Conservation (phyloP, 2,329 filamentous ascomycete species). For the Xylariomycetidae sp. region DNA sequence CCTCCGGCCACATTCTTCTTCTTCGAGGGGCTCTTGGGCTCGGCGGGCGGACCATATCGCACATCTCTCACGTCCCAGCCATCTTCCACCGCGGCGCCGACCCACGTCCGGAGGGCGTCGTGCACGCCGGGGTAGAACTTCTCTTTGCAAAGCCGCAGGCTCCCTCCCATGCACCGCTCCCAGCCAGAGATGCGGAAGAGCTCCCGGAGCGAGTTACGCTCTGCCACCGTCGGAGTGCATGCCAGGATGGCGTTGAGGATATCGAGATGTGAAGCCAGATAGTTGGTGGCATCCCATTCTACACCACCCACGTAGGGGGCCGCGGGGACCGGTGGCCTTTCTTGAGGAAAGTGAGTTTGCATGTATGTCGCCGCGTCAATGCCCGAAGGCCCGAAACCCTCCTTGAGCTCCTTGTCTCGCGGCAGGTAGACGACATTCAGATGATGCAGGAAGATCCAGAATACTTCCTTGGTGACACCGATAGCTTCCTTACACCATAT, state of each 20-base stretch:
- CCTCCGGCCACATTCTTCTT: slow-evolving; percentile 33
- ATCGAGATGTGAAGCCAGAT: slow-evolving; percentile 87
- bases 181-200: slow-evolving; percentile 80
- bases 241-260: slow-evolving; percentile 88
- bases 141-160: slow-evolving; percentile 87
- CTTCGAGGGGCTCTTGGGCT: slow-evolving; percentile 38
- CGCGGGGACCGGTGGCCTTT: slow-evolving; percentile 84
- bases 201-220: slow-evolving; percentile 73
- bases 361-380: slow-evolving; percentile 55
- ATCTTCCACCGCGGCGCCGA: slow-evolving; percentile 80
- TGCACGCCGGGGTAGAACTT: slow-evolving; percentile 95
- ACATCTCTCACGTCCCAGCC: slow-evolving; percentile 83
- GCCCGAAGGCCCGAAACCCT: slow-evolving; percentile 28
- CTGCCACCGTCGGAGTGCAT: slow-evolving; percentile 62
- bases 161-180: slow-evolving; percentile 83
- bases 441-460: slow-evolving; percentile 98
- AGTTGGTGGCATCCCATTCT: slow-evolving; percentile 98
- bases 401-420: slow-evolving; percentile 32
- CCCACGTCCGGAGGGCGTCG: slow-evolving; percentile 83
- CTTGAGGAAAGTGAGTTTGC: slow-evolving; percentile 72
- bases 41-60: slow-evolving; percentile 61
- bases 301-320: slow-evolving; percentile 95
- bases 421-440: slow-evolving; percentile 78
- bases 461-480: slow-evolving; percentile 94
- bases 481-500: slow-evolving; percentile 91